Conservation (phyloP, 2,329 filamentous ascomycete genomes). For the Trichoderma sp. region DNA sequence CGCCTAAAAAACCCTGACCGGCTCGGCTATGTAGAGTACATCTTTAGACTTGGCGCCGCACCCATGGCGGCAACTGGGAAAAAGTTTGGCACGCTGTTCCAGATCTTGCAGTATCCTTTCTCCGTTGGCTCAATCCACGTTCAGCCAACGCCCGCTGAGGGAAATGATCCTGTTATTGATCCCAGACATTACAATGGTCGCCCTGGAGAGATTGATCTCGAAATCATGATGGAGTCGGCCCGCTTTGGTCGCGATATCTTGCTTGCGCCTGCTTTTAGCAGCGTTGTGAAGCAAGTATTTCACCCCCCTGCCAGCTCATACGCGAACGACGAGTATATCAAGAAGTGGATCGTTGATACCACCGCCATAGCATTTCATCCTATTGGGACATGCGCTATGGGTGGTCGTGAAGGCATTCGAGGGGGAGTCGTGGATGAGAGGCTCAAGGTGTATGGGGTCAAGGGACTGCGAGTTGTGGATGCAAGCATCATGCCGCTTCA, state of each 20-base stretch:
- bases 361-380: constrained; percentile 40
- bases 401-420: constrained; percentile 28
- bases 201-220: constrained; percentile 41
- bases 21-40: constrained; percentile 47
- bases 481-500: constrained; percentile 30
- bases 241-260: constrained; percentile 41
- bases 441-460: constrained; percentile 28
- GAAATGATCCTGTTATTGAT: constrained; percentile 38
- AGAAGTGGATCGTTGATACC: constrained; percentile 29
- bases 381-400: constrained; percentile 36
- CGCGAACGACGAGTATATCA: constrained; percentile 20
- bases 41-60: constrained; percentile 49
- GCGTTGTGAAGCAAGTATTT: constrained; percentile 32
- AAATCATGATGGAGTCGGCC: constrained; percentile 41
- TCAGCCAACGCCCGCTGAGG: constrained; percentile 17
- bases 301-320: constrained; percentile 26
- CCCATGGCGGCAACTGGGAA: constrained; percentile 38
- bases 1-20: constrained; percentile 32
- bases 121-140: constrained; percentile 49
- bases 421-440: constrained; percentile 31
- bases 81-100: constrained; percentile 47
- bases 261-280: constrained; percentile 35
- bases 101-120: constrained; percentile 52
- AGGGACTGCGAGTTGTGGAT: constrained; percentile 25
- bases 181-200: constrained; percentile 40